phyloP scores from a whole-genome alignment of 2,329 filamentous ascomycete species.

The Sporothrix protearum region DNA sequence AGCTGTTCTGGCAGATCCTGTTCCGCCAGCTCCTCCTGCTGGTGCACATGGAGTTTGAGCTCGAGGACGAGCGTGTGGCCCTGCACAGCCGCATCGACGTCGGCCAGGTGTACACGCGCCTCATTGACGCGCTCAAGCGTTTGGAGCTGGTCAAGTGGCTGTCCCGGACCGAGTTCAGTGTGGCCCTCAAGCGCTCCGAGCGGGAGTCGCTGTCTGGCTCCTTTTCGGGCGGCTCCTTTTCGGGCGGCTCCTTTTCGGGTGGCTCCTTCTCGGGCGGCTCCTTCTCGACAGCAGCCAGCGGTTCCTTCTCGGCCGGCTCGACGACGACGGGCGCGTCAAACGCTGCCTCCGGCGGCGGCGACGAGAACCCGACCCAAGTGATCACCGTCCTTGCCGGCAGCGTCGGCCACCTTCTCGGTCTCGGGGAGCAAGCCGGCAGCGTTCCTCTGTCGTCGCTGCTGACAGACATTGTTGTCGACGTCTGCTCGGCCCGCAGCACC shows the following conservation, averaged over 20 bases:
- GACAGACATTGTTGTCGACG: slow-evolving; percentile 63
- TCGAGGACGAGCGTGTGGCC: slow-evolving; percentile 68
- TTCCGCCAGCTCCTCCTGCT: slow-evolving; percentile 80
- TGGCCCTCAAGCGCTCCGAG: slow-evolving; percentile 45
- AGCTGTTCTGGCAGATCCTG: slow-evolving; percentile 68
- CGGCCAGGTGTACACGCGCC: slow-evolving; percentile 63
- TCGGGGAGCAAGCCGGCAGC: slow-evolving; percentile 51
- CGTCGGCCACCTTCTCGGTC: slow-evolving; percentile 60
- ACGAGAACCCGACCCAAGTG: slow-evolving; percentile 37
- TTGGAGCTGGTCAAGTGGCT: slow-evolving; percentile 73
- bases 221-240: slow-evolving; percentile 18
- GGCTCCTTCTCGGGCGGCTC: slow-evolving; percentile 14
- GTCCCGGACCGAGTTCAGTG: slow-evolving; percentile 54
- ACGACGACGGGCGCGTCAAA: slow-evolving; percentile 34
- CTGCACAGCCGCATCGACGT: slow-evolving; percentile 61
- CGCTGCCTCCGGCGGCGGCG: slow-evolving; percentile 41
- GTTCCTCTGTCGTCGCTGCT: slow-evolving; percentile 57
- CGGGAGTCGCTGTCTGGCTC: slow-evolving; percentile 32
- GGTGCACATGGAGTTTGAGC: slow-evolving; percentile 80
- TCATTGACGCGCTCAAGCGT: slow-evolving; percentile 68
- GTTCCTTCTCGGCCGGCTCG: slow-evolving; percentile 16
- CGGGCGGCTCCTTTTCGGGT: no score
- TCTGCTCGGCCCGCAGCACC: slow-evolving; percentile 62
- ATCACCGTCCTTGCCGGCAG: slow-evolving; percentile 59
- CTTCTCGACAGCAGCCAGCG: slow-evolving; percentile 1